Evolutionary conservation across 768 basidiomycete genomes (phyloP), one percentile per base, ranked within the genome.

Genomic region (Boletus sp.): DNA sequence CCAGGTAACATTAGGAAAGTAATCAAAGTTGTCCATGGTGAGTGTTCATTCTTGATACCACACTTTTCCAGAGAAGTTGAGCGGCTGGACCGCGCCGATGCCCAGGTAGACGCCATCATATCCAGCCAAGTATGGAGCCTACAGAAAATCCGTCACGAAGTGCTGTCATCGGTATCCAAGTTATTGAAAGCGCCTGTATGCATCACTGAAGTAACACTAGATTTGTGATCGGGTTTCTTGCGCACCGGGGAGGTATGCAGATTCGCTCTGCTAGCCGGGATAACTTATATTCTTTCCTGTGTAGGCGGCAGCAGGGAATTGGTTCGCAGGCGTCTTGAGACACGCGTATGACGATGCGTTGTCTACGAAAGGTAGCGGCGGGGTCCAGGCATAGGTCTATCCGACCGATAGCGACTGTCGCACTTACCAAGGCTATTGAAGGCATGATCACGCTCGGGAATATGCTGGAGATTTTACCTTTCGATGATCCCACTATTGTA

Each of bases 401-500:
- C 23, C 44, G 21, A 9, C 29, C 19, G 17, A 35, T 30, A 19
- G 21, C 23, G 5, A 42, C 15, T 21, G 25, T 39, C 45, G 8
- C 11, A 2, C 32, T 11, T 35, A 50, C 57, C 55, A 13, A 63
- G 23, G 39, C 47, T 25, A 2, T 47, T 13, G 46, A 88, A 89
- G 67, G 93, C 0, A 67, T 79, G 30, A 74, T 97, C 48, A 93
- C 86, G 5, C 75, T 97, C 1, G 92, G 93, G 0, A 87, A 97
- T 65, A 87, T 95, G 50, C 64, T 94, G 38, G 93, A 94, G 65
- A 93, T 95, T 19, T 70, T 96, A 29, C 93, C 93, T 0, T 96
- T 93, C 55, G 87, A 89, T 51, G 93, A 96, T 61, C 86, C 92
- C 2, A 74, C 88, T 15, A 79, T 97, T 6, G 90, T 93, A 4